Evolutionary conservation across 768 basidiomycete genomes (phyloP).

Genomic region (Naganishia antarctica): DNA sequence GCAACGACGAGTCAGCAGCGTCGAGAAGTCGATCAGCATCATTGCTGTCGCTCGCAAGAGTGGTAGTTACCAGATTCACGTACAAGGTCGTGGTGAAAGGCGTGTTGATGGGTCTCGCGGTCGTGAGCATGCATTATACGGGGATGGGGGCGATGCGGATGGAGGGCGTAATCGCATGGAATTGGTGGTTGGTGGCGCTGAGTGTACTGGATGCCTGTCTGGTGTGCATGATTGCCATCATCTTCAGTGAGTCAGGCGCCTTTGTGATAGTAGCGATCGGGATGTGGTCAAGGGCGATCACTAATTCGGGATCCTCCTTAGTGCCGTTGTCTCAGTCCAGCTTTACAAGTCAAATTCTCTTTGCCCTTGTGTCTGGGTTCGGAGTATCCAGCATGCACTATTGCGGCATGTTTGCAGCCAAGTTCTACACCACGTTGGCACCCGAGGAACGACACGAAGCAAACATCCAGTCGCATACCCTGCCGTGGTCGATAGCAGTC

Average conservation of each 20-base stretch:
- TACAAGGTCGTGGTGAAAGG: slow-evolving; percentile 20
- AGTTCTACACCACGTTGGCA: background rate
- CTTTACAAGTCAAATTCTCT: slow-evolving; percentile 20
- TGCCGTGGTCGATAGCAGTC: slow-evolving; percentile 19
- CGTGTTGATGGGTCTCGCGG: slow-evolving; percentile 13
- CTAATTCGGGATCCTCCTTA: background rate
- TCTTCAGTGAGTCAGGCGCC: slow-evolving; percentile 27
- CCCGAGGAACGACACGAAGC: slow-evolving; percentile 12
- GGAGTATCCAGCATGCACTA: slow-evolving; percentile 21
- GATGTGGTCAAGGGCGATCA: no score
- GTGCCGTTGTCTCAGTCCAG: slow-evolving; percentile 23
- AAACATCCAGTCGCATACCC: background rate
- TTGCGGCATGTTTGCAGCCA: slow-evolving; percentile 20
- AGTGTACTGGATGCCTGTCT: slow-evolving; percentile 12
- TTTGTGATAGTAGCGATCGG: no score
- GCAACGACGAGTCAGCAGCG: background rate
- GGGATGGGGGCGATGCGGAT: slow-evolving; percentile 21
- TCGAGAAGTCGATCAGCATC: background rate
- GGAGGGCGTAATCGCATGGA: slow-evolving; percentile 19
- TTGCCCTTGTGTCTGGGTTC: slow-evolving; percentile 8
- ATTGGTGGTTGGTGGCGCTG: slow-evolving; percentile 18
- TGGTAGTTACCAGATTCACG: slow-evolving; percentile 5
- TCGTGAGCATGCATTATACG: slow-evolving; percentile 22
- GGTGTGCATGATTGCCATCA: slow-evolving; percentile 22
- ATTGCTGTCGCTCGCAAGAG: background rate